Evolutionary conservation across 2,329 filamentous ascomycete species (phyloP).

Genomic region (Exophiala aquamarina): DNA sequence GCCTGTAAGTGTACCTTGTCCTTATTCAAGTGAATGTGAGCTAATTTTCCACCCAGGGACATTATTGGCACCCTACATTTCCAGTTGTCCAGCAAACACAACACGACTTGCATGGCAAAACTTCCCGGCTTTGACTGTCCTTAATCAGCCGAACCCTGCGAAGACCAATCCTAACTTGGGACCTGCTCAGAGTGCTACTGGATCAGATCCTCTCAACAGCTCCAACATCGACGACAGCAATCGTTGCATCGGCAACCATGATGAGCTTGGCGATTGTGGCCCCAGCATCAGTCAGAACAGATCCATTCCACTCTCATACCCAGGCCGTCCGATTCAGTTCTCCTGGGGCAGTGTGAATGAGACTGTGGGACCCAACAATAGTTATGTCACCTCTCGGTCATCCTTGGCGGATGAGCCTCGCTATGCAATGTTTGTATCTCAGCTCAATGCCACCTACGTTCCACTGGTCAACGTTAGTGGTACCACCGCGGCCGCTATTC

Average conservation of each 20-base stretch:
- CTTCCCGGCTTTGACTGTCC: conserved; percentile 69
- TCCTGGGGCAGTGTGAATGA: conserved; percentile 71
- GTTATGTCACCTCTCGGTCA: conserved; percentile 65
- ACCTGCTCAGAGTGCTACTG: conserved; percentile 22
- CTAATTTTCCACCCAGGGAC: conserved; percentile 5
- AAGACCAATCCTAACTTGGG: conserved; percentile 37
- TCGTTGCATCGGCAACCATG: conserved; percentile 59
- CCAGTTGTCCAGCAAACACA: conserved; percentile 68
- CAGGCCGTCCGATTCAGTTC: conserved; percentile 70
- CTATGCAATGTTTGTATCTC: conserved; percentile 74
- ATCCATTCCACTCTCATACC: conserved; percentile 69
- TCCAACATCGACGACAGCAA: conserved; percentile 45
- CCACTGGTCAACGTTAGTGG: conserved; percentile 56
- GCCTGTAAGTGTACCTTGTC: conserved; percentile 52
- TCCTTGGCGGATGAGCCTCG: conserved; percentile 57
- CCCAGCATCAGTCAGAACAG: conserved; percentile 69
- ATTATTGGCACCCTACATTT: conserved; percentile 72
- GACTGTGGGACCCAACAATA: conserved; percentile 75
- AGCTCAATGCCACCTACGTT: conserved; percentile 74
- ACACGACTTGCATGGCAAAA: conserved; percentile 83
- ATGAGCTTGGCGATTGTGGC: conserved; percentile 56
- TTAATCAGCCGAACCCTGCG: conserved; percentile 76
- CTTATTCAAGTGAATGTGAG: conserved; percentile 35
- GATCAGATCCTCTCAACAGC: conserved; percentile 35
- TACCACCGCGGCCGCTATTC: conserved; percentile 65